Conservation (phyloP, 2,329 filamentous ascomycete species). For the Penicillium nordicum region DNA sequence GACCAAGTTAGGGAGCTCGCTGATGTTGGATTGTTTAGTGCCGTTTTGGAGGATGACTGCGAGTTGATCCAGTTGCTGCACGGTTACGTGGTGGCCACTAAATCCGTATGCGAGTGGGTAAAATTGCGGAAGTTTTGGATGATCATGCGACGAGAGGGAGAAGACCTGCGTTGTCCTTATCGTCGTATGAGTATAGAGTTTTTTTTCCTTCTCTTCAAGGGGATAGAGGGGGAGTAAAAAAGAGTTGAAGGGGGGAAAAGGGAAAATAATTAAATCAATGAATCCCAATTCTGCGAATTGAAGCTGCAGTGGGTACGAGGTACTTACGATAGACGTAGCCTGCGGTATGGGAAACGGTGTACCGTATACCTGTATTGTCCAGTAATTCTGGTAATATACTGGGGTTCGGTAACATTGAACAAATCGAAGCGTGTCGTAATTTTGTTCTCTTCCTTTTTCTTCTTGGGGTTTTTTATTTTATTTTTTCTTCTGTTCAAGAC, state of each 20-base stretch:
- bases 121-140: conserved; percentile 23
- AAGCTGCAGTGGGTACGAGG: conserved; percentile 25
- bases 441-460: background rate
- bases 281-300: conserved; percentile 24
- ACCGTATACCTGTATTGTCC: conserved; percentile 5
- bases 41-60: conserved; percentile 21
- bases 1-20: conserved; percentile 23
- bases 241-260: background rate
- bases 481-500: background rate
- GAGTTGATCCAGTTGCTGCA: conserved; percentile 33
- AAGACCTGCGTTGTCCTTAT: conserved; percentile 22
- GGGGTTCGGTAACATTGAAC: background rate
- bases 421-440: background rate
- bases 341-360: conserved; percentile 5
- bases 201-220: background rate
- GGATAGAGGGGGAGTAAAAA: conserved; percentile 5
- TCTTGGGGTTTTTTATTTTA: background rate
- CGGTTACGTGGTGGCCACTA: conserved; percentile 36
- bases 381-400: background rate
- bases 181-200: conserved; percentile 4
- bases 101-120: conserved; percentile 26
- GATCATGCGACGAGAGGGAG: conserved; percentile 27
- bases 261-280: conserved; percentile 27
- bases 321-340: conserved; percentile 10
- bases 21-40: conserved; percentile 29